These are phyloP conservation scores for Carex parvula DNA, from an alignment of 176 grass and related monocot genomes.

Conservation along the genomic window DNA sequence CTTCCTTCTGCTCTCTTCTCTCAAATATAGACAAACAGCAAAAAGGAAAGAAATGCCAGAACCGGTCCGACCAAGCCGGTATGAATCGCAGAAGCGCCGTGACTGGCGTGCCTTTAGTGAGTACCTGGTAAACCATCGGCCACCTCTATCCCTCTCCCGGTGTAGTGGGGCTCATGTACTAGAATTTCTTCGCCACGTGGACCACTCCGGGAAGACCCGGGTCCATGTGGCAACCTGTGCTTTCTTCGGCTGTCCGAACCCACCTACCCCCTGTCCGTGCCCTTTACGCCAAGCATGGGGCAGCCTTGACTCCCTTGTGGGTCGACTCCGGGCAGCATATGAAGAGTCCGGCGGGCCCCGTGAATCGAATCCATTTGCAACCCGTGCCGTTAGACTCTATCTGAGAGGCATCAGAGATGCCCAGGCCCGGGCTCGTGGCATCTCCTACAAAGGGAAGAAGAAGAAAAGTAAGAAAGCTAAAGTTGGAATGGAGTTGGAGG, in stretches of 20 bases:
- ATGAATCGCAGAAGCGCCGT: slow-evolving; percentile 66
- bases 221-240: slow-evolving; percentile 69
- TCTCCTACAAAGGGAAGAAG: slow-evolving; percentile 57
- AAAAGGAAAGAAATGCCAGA: neutral
- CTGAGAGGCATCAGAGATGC: slow-evolving; percentile 52
- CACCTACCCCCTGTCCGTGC: slow-evolving; percentile 76
- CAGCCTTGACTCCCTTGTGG: slow-evolving; percentile 59
- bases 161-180: slow-evolving; percentile 70
- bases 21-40: neutral
- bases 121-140: slow-evolving; percentile 49
- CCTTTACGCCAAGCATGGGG: slow-evolving; percentile 59
- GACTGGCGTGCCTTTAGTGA: slow-evolving; percentile 24
- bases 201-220: slow-evolving; percentile 87
- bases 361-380: slow-evolving; percentile 51
- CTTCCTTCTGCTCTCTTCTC: neutral
- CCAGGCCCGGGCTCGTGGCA: slow-evolving; percentile 54
- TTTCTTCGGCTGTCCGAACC: slow-evolving; percentile 82
- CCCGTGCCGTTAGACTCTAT: slow-evolving; percentile 53
- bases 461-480: slow-evolving; percentile 26
- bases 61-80: slow-evolving; percentile 57
- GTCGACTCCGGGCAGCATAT: slow-evolving; percentile 55
- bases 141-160: slow-evolving; percentile 43
- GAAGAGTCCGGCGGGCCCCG: slow-evolving; percentile 31
- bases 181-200: slow-evolving; percentile 83
- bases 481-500: neutral